A percentile compares a stretch with the other conserved stretches of the same genome.
Evolutionary conservation across 257 asterid species (phyloP).

Genomic region (Jaltomata sinuosa): DNA sequence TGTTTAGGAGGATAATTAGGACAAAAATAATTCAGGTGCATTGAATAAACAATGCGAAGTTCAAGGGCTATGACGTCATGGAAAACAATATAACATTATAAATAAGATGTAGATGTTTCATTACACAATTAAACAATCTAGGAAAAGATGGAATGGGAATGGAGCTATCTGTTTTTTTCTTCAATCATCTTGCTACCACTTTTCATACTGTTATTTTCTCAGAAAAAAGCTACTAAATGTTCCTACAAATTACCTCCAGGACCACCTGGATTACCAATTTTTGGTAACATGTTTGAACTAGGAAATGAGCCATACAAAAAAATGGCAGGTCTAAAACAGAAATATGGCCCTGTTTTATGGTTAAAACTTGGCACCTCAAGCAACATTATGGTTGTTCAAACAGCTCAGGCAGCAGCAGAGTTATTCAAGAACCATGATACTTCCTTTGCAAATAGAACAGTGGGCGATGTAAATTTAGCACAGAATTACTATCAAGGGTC

Average conservation of each 20-base stretch:
- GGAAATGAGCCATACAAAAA: conserved; percentile 27
- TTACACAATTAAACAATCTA: background rate
- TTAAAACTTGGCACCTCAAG: conserved; percentile 29
- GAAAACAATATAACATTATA: background rate
- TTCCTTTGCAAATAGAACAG: conserved; percentile 24
- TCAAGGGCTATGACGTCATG: too few relatives aligned
- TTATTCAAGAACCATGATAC: conserved; percentile 43
- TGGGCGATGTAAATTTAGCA: conserved; percentile 26
- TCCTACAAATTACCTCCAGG: background rate
- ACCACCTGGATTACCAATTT: background rate
- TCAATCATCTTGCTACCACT: background rate
- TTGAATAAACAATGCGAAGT: background rate
- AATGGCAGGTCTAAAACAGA: conserved; percentile 13
- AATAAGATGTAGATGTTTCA: background rate
- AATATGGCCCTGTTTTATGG: conserved; percentile 40
- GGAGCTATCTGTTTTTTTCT: conserved; percentile 6
- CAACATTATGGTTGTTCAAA: conserved; percentile 33
- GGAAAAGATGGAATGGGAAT: conserved; percentile 15
- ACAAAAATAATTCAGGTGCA: too few relatives aligned
- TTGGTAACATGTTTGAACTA: background rate
- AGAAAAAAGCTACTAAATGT: background rate
- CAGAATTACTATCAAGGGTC: conserved; percentile 35
- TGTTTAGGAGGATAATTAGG: too few relatives aligned
- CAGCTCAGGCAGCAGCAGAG: background rate
- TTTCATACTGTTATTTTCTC: background rate